Base-by-base conservation (phyloP, 169 alveolate species). In the Plasmodium gonderi region DNA sequence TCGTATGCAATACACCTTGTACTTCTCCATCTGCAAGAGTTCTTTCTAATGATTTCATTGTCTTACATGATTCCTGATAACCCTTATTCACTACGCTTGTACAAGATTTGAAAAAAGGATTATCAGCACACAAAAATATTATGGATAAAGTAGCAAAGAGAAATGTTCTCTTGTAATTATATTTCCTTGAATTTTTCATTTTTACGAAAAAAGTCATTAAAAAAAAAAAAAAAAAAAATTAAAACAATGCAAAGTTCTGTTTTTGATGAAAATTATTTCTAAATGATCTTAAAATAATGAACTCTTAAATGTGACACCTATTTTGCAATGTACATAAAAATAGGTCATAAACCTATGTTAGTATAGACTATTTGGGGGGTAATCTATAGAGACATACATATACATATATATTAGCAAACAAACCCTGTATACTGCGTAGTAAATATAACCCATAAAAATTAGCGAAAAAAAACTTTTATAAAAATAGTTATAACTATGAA, bases 161-260 rank as follows among this genome's bases (percentile, higher is more conserved):
- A 23, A 26, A 40, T 20, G 29, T 8, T 17, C 54, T 42, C 45
- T 23, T 36, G 36, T 40, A 75, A 75, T 40, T 75, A 17, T 5
- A 14, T 75, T 75, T 75, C 33, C 40, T 14, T 75, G 64, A 75
- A 75, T n/a, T 75, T 11, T 7, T 33, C 81, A 75, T 75, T 31
- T n/a, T 40, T 31, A 75, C 67, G 5, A n/a, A 17, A 60, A 23
- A 20, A 60, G 17, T 60, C n/a, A 23, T 60, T 31, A 38, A 40
- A 36, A 67, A 26, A 75, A 17, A 42, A 23, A 40, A 42, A 36
- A 40, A 75, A 75, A 3, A 29, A n/a, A 36, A 14, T 17, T 42
- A 6, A 23, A 44, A 20, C 49, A 75, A 7, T n/a, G 29, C n/a
- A n/a, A n/a, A n/a, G n/a, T n/a, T n/a, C n/a, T n/a, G n/a, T n/a